Evolutionary conservation across 2,329 filamentous ascomycete species (phyloP), one percentile per base, ranked within the genome.

Genomic region (Microdochium nivale): DNA sequence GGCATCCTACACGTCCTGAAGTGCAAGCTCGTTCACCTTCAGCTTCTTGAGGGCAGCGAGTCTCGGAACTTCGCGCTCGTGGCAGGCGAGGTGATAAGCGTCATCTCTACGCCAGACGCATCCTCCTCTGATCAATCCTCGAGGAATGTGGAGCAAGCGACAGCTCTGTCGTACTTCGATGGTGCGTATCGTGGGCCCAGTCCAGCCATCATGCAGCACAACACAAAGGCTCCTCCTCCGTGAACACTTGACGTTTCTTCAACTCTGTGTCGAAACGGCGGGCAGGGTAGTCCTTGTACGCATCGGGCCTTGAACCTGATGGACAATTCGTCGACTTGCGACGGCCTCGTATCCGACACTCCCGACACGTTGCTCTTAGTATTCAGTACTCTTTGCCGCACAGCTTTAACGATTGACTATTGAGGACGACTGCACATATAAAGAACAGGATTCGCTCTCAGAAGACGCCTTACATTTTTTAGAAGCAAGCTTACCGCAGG

Each of bases 1-100:
- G 81, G 81, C 21, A 73, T 84, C n/a, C 58, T 77, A 59, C 75
- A 75, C 57, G 73, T 76, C 10, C 51, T 60, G 8, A 56, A 58
- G 49, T 60, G 58, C 54, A 50, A 47, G 19, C 48, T 53, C 7
- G 40, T 44, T 13, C 7, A 44, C 40, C 40, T 44, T 5, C 10
- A 44, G 21, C 19, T 23, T 4, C n/a, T 24, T 5, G 40, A 24
- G 40, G 19, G 16, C 21, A 13, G 3, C 3, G 40, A 44, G n/a
- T 21, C 40, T 24, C n/a, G 40, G 4, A 4, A 23, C 21, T 44
- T 44, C 23, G 40, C 40, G 10, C 40, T 44, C 13, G 40, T 44
- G 9, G 40, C 40, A 23, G 40, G 40, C n/a, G 16, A 44, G 19
- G 40, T 44, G 9, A 44, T 19, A 19, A 19, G 23, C 2, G 40